Base-by-base conservation (phyloP, 2,329 filamentous ascomycete species). In the Aspergillus vadensis region DNA sequence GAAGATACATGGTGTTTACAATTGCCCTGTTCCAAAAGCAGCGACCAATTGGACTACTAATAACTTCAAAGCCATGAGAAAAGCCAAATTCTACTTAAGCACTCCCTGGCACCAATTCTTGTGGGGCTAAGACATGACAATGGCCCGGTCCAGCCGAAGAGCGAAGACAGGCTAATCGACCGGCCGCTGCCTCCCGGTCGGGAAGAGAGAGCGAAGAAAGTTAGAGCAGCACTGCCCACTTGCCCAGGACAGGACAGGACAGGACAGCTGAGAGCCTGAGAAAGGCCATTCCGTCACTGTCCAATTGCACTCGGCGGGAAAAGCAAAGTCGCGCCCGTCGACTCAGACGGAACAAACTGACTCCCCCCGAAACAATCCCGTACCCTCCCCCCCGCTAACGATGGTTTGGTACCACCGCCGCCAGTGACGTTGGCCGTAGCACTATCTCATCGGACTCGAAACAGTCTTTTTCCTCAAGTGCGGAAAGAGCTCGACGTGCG, bases 381-480 rank as follows among this genome's bases (percentile, higher is more conserved):
- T 55, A 55, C 39, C 53, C 53, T 53, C 61, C 61, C 61, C 61
- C 61, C 55, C 58, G 38, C 54, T 36, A 60, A 36, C 32, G 32
- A 36, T 36, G 32, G 32, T 36, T 36, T 55, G 55, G 59, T 61
- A 63, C 41, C 21, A 44, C 58, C 59, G 64, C 59, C 55, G 60
- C 48, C 36, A 61, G 56, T 65, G 63, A 63, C 58, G 55, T 60
- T 59, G 57, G 50, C 49, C 49, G 32, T 47, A 54, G 21, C 49
- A 60, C 57, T 38, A 17, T 58, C 43, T 52, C 32, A 19, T 55
- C 53, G 25, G 44, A 43, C 25, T 55, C n/a, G 23, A 41, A 15
- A 53, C 32, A 53, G 14, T 14, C 41, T 36, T 53, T 12, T 44
- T 21, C 27, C 41, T 36, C 23, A 30, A 27, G 39, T 39, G 41